Percentiles rank a stretch among this genome's conserved stretches.
Evolutionary conservation across 2,329 filamentous ascomycete species (phyloP).

Genomic region (Scedosporium apiospermum): DNA sequence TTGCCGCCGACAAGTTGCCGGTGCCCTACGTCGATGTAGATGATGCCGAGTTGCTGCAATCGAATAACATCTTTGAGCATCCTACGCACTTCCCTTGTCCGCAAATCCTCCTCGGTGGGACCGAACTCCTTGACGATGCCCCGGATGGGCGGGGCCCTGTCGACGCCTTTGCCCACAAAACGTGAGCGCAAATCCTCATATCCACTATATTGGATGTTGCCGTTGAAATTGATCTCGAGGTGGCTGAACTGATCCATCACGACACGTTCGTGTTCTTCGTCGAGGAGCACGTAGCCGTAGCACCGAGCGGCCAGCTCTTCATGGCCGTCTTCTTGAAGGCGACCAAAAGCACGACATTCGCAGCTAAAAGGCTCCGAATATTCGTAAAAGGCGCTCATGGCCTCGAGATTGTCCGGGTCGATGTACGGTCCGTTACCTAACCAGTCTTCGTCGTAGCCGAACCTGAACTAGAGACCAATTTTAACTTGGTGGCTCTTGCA

Average conservation of each 20-base stretch:
- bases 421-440: not conserved
- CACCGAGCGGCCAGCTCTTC: conserved; percentile 15
- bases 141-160: conserved; percentile 12
- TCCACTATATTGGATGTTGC: not conserved
- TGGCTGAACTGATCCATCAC: conserved; percentile 2
- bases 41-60: not conserved
- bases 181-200: not conserved
- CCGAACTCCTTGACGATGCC: conserved; percentile 15
- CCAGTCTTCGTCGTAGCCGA: not conserved
- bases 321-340: conserved; percentile 15
- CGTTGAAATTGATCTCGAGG: not conserved
- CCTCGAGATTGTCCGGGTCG: conserved; percentile 4
- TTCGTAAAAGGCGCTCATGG: conserved; percentile 9
- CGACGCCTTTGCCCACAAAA: conserved; percentile 7
- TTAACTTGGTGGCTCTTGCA: not conserved
- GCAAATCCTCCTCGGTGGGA: not conserved
- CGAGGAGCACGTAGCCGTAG: conserved; percentile 18
- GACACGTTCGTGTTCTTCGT: conserved; percentile 12
- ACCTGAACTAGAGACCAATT: not conserved
- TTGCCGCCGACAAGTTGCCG: conserved; percentile 15
- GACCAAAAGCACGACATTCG: conserved; percentile 19
- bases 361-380: conserved; percentile 16
- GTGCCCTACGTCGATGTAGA: not conserved
- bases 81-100: not conserved
- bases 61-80: not conserved